Base-by-base conservation (phyloP, 495 filamentous ascomycete species). In the Xeromyces bisporus region DNA sequence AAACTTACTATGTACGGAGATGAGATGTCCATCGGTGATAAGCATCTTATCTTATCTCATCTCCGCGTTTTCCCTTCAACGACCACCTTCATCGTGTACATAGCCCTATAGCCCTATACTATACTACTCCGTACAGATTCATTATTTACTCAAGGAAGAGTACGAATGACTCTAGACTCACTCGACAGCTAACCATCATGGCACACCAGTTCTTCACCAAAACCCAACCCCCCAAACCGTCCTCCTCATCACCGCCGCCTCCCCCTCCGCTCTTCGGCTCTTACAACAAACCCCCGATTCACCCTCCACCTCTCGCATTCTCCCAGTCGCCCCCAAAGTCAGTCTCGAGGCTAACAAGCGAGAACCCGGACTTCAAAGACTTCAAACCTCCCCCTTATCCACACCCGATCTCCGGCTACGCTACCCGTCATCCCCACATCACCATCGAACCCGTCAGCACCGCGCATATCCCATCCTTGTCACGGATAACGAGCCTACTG, bases 401-500 rank as follows among this genome's bases (percentile, higher is more conserved):
- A 20, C 43, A 47, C 33, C 34, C 43, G 6, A 46, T 50, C 33
- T 32, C 42, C n/a, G 41, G 46, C 28, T 45, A 52, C 44, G 28
- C 42, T 38, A 49, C 46, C 41, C 43, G 50, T 18, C 55, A 62
- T 25, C 51, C 61, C 11, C 45, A 60, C 29, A 51, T 59, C 34
- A 69, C 63, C 13, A 69, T 85, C 38, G 64, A 70, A 7, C 57
- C 64, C 1, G 61, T 82, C 34, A 58, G 54, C 8, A 56, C 67
- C 3, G 56, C 59, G 16, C 72, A 85, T 51, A 61, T 93, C 35
- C 65, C 79, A 26, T 71, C 77, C 8, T 65, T 92, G 23, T 77
- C 75, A 15, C 73, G 80, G 24, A 82, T 94, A 37, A 93, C 85
- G 42, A 56, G 73, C 23, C 63, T 92, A 12, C 69, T 92, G 8